Base-by-base conservation (phyloP, 768 basidiomycete genomes). In the Leccinum disarticulatum region DNA sequence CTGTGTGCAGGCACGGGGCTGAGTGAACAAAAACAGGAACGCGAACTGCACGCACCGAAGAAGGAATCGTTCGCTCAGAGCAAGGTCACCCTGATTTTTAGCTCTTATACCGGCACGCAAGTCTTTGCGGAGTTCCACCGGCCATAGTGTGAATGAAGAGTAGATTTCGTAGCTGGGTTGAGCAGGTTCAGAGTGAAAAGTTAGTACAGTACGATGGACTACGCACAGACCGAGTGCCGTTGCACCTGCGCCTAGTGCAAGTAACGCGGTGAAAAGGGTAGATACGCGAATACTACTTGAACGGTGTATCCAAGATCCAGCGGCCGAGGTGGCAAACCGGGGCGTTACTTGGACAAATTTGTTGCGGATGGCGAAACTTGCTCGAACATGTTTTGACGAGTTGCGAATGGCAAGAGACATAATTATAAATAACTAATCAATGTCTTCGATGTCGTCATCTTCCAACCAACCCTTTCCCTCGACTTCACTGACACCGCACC, bases 41-140 rank as follows among this genome's bases (percentile, higher is more conserved):
- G 27, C 7, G 8, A 55, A 22, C 27, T 13, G 14, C 50, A 71
- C 81, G 56, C 57, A 89, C 89, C 82, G 79, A 53, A 71, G 66
- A 36, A 90, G 75, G 65, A 80, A 85, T 33, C 77, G 75, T 59
- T 80, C 78, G 62, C 85, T 84, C 55, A 81, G 69, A 10, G 71
- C 73, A 10, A 80, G 64, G 66, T 91, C 83, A 2, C 81, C 83
- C 57, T 83, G 80, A 55, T 83, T 74, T 66, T 82, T 87, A 3
- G 87, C 87, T 59, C 80, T 80, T 47, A 91, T 77, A 3, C 86
- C 90, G 3, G 79, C 80, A 6, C 87, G 85, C 35, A 91, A 77
- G 71, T 90, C 87, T 31, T 74, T 70, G 5, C 87, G 82, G 3
- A 91, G 71, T 62, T 85, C 83, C 11, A 70, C 67, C 2, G 90